Evolutionary conservation across 169 alveolate species (phyloP).

Genomic region (Eimeria brunetti): DNA sequence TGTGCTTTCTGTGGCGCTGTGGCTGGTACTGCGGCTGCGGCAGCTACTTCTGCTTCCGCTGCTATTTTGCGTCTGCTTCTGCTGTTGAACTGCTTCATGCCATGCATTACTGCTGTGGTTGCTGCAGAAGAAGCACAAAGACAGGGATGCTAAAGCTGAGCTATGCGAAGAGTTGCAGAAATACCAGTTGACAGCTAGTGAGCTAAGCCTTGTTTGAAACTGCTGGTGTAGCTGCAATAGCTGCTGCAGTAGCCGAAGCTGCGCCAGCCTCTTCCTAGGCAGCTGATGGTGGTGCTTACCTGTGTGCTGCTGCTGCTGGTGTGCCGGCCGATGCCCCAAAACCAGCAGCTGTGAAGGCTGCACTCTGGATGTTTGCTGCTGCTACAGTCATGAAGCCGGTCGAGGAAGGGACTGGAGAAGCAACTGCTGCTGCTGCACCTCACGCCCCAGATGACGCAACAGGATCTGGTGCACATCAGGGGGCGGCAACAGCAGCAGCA

Average conservation of each 20-base stretch:
- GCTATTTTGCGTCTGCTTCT: background rate
- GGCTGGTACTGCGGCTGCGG: background rate
- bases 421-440: background rate
- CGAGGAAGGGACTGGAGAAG: slow-evolving; percentile 30
- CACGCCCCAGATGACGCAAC: background rate
- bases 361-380: background rate
- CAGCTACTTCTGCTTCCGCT: background rate
- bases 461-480: background rate
- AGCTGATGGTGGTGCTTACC: background rate
- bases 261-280: background rate
- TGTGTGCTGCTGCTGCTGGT: background rate
- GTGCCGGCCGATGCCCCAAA: background rate
- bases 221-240: background rate
- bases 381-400: slow-evolving; percentile 9
- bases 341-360: background rate
- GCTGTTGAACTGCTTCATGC: background rate
- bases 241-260: background rate
- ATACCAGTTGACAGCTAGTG: background rate
- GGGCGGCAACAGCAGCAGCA: slow-evolving; percentile 45
- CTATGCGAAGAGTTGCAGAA: slow-evolving; percentile 33
- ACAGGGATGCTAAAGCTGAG: slow-evolving; percentile 5
- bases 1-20: background rate
- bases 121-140: slow-evolving; percentile 59
- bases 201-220: background rate
- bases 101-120: background rate